phyloP scores from a whole-genome alignment of 2,329 filamentous ascomycete genomes.

The Aspergillus intermedius region DNA sequence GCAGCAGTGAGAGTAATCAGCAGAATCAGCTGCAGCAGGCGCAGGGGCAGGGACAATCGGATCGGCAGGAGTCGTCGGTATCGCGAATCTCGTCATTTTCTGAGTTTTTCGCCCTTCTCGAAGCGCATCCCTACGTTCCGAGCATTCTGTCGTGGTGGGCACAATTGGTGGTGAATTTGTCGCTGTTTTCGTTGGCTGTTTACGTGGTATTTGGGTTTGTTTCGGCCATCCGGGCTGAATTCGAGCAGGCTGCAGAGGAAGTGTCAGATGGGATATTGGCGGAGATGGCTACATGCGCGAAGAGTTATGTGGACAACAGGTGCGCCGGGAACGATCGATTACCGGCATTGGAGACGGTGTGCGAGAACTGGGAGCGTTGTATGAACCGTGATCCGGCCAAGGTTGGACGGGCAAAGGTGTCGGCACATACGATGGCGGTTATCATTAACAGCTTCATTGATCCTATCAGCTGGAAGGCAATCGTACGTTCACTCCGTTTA shows the following conservation, averaged over 20 bases:
- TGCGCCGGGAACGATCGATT: conserved; percentile 62
- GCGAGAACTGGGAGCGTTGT: conserved; percentile 76
- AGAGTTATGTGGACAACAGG: conserved; percentile 67
- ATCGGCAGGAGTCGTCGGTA: conserved; percentile 8
- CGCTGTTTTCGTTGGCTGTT: conserved; percentile 42
- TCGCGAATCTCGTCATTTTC: conserved; percentile 37
- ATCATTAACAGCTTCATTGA: conserved; percentile 94
- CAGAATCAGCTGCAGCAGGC: background rate
- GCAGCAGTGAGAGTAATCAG: conserved; percentile 25
- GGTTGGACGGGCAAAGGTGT: conserved; percentile 72
- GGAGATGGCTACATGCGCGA: conserved; percentile 66
- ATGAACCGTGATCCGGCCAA: conserved; percentile 77
- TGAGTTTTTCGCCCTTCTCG: conserved; percentile 55
- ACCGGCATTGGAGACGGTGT: conserved; percentile 67
- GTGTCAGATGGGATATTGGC: conserved; percentile 63
- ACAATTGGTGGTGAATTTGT: conserved; percentile 51
- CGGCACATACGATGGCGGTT: conserved; percentile 79
- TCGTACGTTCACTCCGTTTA: conserved; percentile 44
- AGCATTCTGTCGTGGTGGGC: conserved; percentile 61
- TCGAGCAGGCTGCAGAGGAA: conserved; percentile 63
- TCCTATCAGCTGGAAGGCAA: conserved; percentile 77
- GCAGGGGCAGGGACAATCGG: conserved; percentile 11
- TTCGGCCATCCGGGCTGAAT: conserved; percentile 65
- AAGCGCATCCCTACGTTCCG: conserved; percentile 59
- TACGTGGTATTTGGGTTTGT: conserved; percentile 67